Evolutionary conservation across 2,329 filamentous ascomycete genomes (phyloP).

Genomic region (Penicillium nordicum): DNA sequence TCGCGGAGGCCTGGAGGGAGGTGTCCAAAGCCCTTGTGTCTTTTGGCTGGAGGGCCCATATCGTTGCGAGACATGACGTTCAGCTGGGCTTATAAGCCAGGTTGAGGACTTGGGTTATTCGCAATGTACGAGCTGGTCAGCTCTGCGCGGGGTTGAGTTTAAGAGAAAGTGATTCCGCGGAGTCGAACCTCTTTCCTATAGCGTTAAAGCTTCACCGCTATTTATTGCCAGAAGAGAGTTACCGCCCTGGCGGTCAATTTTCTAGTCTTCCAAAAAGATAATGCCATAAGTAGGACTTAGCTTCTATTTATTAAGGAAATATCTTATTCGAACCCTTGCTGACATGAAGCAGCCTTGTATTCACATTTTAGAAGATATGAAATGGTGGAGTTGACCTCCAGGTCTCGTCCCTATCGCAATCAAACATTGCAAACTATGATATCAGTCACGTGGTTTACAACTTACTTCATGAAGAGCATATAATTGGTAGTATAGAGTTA

Average conservation of each 20-base stretch:
- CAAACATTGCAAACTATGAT: constrained; percentile 32
- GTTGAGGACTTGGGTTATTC: neutral
- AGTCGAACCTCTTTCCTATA: constrained; percentile 2
- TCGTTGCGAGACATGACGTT: constrained; percentile 35
- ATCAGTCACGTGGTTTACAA: constrained; percentile 23
- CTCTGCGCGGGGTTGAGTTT: neutral
- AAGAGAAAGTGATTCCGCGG: neutral
- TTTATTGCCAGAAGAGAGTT: neutral
- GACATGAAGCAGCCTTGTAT: neutral
- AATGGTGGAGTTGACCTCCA: neutral
- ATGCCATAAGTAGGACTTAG: neutral
- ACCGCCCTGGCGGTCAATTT: neutral
- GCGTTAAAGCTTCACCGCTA: neutral
- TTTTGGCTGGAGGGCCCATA: constrained; percentile 37
- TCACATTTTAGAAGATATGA: neutral
- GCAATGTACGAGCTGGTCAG: neutral
- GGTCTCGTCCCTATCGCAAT: neutral
- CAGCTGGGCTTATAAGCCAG: neutral
- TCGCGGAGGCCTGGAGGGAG: constrained; percentile 37
- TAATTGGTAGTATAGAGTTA: neutral
- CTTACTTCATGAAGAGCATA: neutral
- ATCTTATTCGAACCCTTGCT: no score
- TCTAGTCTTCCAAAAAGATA: neutral
- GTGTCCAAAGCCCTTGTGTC: constrained; percentile 36
- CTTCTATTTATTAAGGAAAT: no score